Percentiles rank a stretch among this genome's conserved stretches.
phyloP scores from a whole-genome alignment of 1,284 basidiomycete species.

The Tremellales sp. region DNA sequence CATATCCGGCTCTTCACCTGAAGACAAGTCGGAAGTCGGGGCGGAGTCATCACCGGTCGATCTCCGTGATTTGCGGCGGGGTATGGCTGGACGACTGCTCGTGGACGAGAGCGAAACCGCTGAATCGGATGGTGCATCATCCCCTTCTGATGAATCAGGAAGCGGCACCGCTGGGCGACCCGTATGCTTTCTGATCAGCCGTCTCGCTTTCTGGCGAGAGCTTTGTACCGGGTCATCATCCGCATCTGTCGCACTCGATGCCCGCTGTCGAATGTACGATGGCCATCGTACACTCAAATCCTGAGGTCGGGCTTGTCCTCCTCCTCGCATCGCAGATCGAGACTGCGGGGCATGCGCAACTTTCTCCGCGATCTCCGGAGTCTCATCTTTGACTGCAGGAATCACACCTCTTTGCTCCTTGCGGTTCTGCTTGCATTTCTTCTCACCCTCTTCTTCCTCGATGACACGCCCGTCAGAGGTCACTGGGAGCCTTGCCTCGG shows the following conservation, averaged over 20 bases:
- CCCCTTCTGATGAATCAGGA: background rate
- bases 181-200: constrained; percentile 14
- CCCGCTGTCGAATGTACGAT: too few species aligned
- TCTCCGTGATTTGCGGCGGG: background rate
- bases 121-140: constrained; percentile 1
- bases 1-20: constrained; percentile 6
- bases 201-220: background rate
- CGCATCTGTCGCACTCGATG: too few species aligned
- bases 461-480: too few species aligned
- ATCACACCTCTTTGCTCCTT: too few species aligned
- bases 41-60: constrained; percentile 3
- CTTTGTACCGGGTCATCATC: too few species aligned
- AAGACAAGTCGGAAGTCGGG: constrained; percentile 1
- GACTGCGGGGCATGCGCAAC: too few species aligned
- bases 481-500: too few species aligned
- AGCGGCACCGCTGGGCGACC: constrained; percentile 4
- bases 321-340: background rate
- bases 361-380: too few species aligned
- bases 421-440: too few species aligned
- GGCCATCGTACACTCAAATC: background rate
- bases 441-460: too few species aligned
- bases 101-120: constrained; percentile 6
- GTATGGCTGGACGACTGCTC: constrained; percentile 1
- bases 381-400: too few species aligned
- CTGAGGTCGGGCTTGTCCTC: background rate